phyloP scores from a whole-genome alignment of 2,329 filamentous ascomycete species.

The Phymatotrichopsis omnivora region DNA sequence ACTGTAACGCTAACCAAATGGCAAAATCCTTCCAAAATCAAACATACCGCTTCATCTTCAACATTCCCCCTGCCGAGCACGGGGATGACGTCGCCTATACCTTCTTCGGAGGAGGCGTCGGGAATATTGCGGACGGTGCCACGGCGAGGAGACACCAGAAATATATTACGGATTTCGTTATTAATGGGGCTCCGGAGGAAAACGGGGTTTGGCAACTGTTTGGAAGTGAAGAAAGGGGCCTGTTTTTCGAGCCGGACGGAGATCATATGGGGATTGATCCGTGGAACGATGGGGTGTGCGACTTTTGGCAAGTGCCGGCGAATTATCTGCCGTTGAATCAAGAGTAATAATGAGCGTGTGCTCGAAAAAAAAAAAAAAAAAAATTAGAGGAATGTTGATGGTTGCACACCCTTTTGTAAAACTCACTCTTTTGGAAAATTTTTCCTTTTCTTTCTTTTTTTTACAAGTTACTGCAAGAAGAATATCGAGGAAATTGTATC shows the following conservation, averaged over 20 bases:
- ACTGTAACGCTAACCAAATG: constrained; percentile 16
- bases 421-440: too few species aligned
- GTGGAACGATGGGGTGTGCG: constrained; percentile 16
- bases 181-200: constrained; percentile 11
- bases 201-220: constrained; percentile 3
- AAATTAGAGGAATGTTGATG: too few species aligned
- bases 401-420: too few species aligned
- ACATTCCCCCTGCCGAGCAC: constrained; percentile 19
- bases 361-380: too few species aligned
- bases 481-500: too few species aligned
- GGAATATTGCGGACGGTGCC: constrained; percentile 3
- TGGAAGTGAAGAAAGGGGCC: constrained; percentile 3
- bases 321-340: too few species aligned
- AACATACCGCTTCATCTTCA: constrained; percentile 21
- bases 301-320: constrained; percentile 10
- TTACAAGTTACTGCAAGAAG: too few species aligned
- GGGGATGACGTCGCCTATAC: constrained; percentile 17
- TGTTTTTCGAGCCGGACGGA: constrained; percentile 15
- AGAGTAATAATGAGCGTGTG: too few species aligned
- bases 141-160: constrained; percentile 15
- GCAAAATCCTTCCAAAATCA: constrained; percentile 13
- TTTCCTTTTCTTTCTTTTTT: too few species aligned
- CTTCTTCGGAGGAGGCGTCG: constrained; percentile 14
- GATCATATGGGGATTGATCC: constrained; percentile 17
- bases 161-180: constrained; percentile 17